Conservation (phyloP, 2,329 filamentous ascomycete genomes). For the Pseudogymnoascus sp. region DNA sequence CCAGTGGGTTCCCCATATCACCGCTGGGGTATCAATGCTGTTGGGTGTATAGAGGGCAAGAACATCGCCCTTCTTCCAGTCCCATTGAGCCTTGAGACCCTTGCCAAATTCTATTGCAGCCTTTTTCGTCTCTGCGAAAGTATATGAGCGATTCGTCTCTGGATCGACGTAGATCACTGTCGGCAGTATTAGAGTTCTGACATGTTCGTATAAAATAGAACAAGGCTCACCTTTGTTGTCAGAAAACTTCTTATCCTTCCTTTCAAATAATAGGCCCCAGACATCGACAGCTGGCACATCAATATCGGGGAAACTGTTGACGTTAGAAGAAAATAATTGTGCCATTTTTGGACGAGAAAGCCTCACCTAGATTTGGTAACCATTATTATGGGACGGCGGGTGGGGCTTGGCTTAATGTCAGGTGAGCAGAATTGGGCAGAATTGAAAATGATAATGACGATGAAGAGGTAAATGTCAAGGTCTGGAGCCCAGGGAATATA, state of each 20-base stretch:
- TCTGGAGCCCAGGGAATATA: constrained; percentile 24
- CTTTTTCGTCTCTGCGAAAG: constrained; percentile 55
- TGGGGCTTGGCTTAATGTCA: not conserved
- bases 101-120: constrained; percentile 68
- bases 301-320: constrained; percentile 45
- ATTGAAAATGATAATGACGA: constrained; percentile 23
- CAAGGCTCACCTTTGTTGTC: constrained; percentile 59
- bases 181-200: constrained; percentile 11
- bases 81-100: constrained; percentile 63
- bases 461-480: constrained; percentile 21
- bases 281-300: constrained; percentile 67
- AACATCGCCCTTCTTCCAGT: constrained; percentile 77
- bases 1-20: constrained; percentile 75
- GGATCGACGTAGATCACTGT: constrained; percentile 71
- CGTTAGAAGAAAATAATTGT: constrained; percentile 6
- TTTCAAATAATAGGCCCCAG: constrained; percentile 70
- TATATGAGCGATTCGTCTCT: constrained; percentile 60
- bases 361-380: constrained; percentile 6
- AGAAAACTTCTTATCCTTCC: constrained; percentile 53
- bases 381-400: constrained; percentile 18
- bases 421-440: constrained; percentile 23
- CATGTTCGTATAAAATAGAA: not conserved
- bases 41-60: constrained; percentile 79
- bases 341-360: not conserved
- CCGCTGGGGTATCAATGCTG: constrained; percentile 68